Base-by-base conservation (phyloP, 768 basidiomycete species). In the Mycena olivaceomarginata region DNA sequence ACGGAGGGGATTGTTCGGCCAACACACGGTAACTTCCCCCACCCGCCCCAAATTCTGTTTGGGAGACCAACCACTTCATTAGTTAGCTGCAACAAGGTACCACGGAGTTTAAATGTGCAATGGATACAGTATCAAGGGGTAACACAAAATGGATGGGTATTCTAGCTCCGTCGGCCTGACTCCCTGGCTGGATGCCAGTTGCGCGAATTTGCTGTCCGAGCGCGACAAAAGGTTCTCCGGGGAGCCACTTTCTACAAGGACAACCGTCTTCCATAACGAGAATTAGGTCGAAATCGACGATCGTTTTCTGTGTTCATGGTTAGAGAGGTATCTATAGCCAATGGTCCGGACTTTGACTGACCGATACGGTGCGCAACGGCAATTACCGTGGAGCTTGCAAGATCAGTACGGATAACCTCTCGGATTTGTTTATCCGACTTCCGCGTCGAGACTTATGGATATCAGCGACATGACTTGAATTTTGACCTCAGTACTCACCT, bases 291-390 rank as follows among this genome's bases (percentile, higher is more conserved):
- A 67, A 72, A 56, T 76, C 70, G 22, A 72, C 5, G 12, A 72
- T 76, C 2, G 70, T 76, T 62, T n/a, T 76, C 70, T 76, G 43
- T 45, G 43, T 45, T 45, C 43, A 45, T 45, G 43, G 43, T 45
- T 10, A 45, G 43, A 45, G 43, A 45, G 43, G 43, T 15, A 45
- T 45, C 11, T 15, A 15, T 15, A 45, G 43, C 10, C 43, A 45
- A 45, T 15, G 43, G 43, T 31, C 31, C 31, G 31, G 31, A 31
- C 31, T 18, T 59, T 8, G 22, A 67, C 75, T 59, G n/a, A 72
- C 70, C 70, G 37, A 76, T 76, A 43, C 75, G 70, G 60, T 76
- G 75, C 4, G 75, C 70, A 7, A 76, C 75, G 7, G 70, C 31
- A 20, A 76, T 62, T 1, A 76, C 67, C 4, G 75, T 76, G 10